A percentile compares a stretch with the other conserved stretches of the same genome.
These are phyloP conservation scores for Nyctanthes arbortristis DNA, from an alignment of 257 asterid genomes.

Conservation along the genomic window DNA sequence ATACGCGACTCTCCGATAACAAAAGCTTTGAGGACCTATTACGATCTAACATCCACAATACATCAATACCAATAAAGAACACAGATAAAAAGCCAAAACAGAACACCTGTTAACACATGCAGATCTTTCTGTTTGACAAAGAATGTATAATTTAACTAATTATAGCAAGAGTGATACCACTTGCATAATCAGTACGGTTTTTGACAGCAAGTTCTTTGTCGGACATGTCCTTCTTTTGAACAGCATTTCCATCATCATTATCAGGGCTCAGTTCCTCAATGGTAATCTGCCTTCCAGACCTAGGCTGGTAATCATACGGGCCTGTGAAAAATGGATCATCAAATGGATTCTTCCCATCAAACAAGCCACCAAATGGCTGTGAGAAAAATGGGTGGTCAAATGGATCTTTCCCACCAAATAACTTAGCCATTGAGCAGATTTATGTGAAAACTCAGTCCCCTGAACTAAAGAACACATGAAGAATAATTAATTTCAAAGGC, in stretches of 20 bases:
- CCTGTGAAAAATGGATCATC: constrained; percentile 44
- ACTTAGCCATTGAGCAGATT: constrained; percentile 44
- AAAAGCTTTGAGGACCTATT: constrained; percentile 48
- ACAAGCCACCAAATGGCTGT: constrained; percentile 53
- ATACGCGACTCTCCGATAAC: constrained; percentile 59
- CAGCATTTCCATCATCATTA: constrained; percentile 35
- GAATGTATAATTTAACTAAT: background rate
- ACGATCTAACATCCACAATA: constrained; percentile 21
- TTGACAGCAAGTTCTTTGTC: constrained; percentile 43
- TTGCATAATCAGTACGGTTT: constrained; percentile 29
- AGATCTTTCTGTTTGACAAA: too few relatives aligned
- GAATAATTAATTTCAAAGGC: background rate
- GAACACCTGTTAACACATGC: too few relatives aligned
- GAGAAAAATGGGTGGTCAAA: constrained; percentile 79
- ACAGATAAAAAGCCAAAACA: background rate
- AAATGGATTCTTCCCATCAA: constrained; percentile 46
- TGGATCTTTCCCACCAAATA: constrained; percentile 77
- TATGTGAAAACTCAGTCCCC: constrained; percentile 5
- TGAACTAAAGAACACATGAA: background rate
- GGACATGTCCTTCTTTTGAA: constrained; percentile 32
- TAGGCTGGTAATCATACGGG: constrained; percentile 33
- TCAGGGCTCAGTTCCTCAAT: constrained; percentile 70
- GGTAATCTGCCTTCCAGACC: constrained; percentile 43
- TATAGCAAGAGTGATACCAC: constrained; percentile 31
- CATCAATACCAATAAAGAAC: background rate